These are phyloP conservation scores for Hanseniaspora taiwanica DNA, from an alignment of 805 yeast species.

Conservation along the genomic window DNA sequence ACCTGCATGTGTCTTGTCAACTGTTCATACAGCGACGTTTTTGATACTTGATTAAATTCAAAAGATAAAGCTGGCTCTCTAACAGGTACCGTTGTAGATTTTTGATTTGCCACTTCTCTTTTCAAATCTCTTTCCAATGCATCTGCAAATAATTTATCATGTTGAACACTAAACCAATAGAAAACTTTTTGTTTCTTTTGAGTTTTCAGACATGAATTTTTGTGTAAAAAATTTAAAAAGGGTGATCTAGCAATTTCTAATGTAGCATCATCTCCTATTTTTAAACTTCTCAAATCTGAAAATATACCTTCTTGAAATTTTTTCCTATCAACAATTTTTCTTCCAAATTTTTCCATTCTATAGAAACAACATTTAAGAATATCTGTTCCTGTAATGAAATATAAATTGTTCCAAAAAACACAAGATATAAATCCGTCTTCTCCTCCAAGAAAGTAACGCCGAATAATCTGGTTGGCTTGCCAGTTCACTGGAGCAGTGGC, in stretches of 20 bases:
- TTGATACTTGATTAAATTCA: constrained; percentile 38
- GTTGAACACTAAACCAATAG: constrained; percentile 93
- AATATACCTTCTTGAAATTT: constrained; percentile 96
- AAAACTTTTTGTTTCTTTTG: constrained; percentile 96
- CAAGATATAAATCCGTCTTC: constrained; percentile 91
- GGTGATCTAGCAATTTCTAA: constrained; percentile 78
- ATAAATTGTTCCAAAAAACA: constrained; percentile 81
- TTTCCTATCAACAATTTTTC: constrained; percentile 71
- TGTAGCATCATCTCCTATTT: constrained; percentile 77
- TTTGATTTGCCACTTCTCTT: constrained; percentile 47
- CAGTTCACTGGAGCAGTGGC: constrained; percentile 93
- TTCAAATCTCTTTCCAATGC: constrained; percentile 87
- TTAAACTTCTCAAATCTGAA: constrained; percentile 75
- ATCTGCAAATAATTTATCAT: constrained; percentile 81
- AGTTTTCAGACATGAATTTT: constrained; percentile 78
- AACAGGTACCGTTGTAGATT: constrained; percentile 54
- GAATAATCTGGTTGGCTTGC: constrained; percentile 76
- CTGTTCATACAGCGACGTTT: constrained; percentile 39
- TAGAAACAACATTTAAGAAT: constrained; percentile 85
- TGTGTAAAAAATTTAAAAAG: constrained; percentile 71
- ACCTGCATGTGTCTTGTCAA: constrained; percentile 28
- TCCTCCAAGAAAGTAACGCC: constrained; percentile 72
- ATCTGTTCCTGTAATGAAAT: constrained; percentile 90
- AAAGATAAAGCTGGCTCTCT: constrained; percentile 75
- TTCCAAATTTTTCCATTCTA: constrained; percentile 80